A percentile compares a stretch with the other conserved stretches of the same genome.
Conservation (phyloP, 306 rosid species). For the Malus asiatica region DNA sequence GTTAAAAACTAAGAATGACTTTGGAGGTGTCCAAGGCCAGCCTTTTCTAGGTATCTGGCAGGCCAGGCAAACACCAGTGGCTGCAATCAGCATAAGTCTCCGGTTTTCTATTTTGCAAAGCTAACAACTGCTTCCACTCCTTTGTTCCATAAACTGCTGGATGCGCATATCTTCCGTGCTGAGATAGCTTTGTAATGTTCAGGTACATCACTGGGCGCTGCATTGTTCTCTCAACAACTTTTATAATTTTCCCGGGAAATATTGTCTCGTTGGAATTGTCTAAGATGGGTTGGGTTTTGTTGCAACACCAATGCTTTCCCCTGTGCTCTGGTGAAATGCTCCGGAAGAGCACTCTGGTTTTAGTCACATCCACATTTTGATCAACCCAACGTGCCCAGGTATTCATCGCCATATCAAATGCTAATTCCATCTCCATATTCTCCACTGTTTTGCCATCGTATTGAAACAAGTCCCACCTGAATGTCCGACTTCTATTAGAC, state of each 20-base stretch:
- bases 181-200: conserved; percentile 33
- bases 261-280: conserved; percentile 13
- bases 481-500: background rate
- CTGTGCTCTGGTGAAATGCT: conserved; percentile 47
- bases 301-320: conserved; percentile 37
- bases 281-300: conserved; percentile 13
- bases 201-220: conserved; percentile 23
- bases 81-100: conserved; percentile 27
- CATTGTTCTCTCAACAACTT: conserved; percentile 23
- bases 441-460: conserved; percentile 14
- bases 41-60: conserved; percentile 45
- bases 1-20: conserved; percentile 7
- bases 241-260: conserved; percentile 1
- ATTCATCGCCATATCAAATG: conserved; percentile 29
- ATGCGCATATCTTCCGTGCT: conserved; percentile 31
- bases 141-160: conserved; percentile 14
- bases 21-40: conserved; percentile 12
- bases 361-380: conserved; percentile 21
- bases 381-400: conserved; percentile 39
- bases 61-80: conserved; percentile 46
- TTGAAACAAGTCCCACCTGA: conserved; percentile 29
- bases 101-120: background rate
- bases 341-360: conserved; percentile 27
- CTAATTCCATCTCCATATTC: conserved; percentile 20
- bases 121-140: conserved; percentile 12